phyloP scores from a whole-genome alignment of 2,329 filamentous ascomycete species.

The Colletotrichum tamarilloi region DNA sequence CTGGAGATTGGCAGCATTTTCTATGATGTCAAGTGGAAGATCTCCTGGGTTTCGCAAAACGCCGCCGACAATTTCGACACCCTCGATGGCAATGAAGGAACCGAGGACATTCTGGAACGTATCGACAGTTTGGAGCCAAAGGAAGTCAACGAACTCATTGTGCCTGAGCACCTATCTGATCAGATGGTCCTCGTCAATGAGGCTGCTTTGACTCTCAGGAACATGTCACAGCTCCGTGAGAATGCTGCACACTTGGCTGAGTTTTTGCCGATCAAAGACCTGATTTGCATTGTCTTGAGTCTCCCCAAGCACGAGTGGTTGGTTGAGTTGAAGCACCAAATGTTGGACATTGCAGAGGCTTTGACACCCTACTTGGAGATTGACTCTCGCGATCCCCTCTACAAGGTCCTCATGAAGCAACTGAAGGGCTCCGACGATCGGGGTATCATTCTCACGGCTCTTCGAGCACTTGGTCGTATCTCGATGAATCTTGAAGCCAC shows the following conservation, averaged over 20 bases:
- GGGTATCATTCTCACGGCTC: conserved; percentile 81
- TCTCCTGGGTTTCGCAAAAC: conserved; percentile 70
- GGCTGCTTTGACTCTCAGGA: conserved; percentile 87
- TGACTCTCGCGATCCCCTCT: conserved; percentile 80
- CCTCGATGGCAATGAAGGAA: conserved; percentile 61
- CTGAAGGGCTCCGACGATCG: conserved; percentile 76
- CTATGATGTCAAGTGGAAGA: conserved; percentile 84
- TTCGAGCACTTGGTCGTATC: conserved; percentile 86
- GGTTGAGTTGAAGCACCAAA: conserved; percentile 89
- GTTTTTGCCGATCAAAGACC: conserved; percentile 78
- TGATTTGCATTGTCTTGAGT: conserved; percentile 84
- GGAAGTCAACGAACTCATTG: conserved; percentile 72
- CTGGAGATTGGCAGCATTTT: conserved; percentile 83
- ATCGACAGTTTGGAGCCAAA: conserved; percentile 72
- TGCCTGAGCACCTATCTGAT: conserved; percentile 77
- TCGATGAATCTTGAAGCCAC: conserved; percentile 86
- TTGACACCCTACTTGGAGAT: conserved; percentile 84
- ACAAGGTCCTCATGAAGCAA: conserved; percentile 76
- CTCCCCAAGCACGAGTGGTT: conserved; percentile 78
- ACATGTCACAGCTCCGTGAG: conserved; percentile 94
- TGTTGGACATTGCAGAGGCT: conserved; percentile 91
- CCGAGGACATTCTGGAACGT: conserved; percentile 69
- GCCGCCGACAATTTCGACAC: conserved; percentile 59
- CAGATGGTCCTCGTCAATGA: conserved; percentile 83
- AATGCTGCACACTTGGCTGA: conserved; percentile 86